These are phyloP conservation scores for Colletotrichum abscissum DNA, from an alignment of 2,329 filamentous ascomycete species.

Conservation along the genomic window DNA sequence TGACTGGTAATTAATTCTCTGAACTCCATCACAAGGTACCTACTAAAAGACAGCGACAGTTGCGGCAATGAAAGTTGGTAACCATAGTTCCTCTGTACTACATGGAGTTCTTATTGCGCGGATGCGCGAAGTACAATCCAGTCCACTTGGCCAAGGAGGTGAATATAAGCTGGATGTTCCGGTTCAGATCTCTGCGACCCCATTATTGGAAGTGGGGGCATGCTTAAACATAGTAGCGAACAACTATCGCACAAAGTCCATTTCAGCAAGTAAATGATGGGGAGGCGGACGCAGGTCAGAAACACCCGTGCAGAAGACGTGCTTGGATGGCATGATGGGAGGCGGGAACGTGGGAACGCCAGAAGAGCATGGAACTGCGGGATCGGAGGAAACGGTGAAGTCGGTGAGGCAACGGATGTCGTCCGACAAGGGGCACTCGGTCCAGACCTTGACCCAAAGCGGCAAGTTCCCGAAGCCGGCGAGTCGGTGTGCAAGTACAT, in stretches of 20 bases:
- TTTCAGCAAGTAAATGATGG: background rate
- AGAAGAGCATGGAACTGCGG: constrained; percentile 1
- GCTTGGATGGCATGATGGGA: background rate
- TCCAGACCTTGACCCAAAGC: constrained; percentile 13
- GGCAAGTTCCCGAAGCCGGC: background rate
- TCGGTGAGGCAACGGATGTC: constrained; percentile 25
- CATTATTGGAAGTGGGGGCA: background rate
- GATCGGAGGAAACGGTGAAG: constrained; percentile 20
- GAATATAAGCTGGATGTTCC: no score
- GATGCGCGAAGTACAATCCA: no score
- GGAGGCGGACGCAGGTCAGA: background rate
- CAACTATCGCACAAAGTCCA: no score
- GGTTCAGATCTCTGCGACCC: no score
- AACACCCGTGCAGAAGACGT: background rate
- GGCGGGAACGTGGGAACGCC: background rate
- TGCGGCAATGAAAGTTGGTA: no score
- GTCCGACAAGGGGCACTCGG: constrained; percentile 3
- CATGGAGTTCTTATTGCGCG: no score
- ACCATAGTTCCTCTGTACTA: no score
- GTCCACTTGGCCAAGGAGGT: no score
- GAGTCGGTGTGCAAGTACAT: background rate
- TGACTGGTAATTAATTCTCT: no score
- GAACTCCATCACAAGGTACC: no score
- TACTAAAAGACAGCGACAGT: no score
- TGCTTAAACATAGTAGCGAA: background rate